phyloP scores from a whole-genome alignment of 805 yeast genomes.

The Myxozyma lipomycoides region DNA sequence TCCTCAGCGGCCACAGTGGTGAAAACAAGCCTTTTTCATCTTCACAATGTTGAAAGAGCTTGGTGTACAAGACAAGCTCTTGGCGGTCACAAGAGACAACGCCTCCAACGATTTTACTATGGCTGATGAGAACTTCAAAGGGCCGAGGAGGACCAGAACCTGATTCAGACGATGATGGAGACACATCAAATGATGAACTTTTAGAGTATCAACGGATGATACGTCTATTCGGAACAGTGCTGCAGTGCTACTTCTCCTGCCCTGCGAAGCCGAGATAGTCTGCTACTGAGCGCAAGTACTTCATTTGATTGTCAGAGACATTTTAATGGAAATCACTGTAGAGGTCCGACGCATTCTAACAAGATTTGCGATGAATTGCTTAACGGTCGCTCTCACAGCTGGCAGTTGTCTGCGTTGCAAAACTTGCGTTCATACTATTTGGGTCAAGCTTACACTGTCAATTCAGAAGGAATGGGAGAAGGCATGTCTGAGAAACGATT shows the following conservation, averaged over 20 bases:
- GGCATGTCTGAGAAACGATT: too few species aligned
- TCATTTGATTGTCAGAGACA: not conserved
- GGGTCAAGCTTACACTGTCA: too few species aligned
- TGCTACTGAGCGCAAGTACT: not conserved
- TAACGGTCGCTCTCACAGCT: not conserved
- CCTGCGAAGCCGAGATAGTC: not conserved
- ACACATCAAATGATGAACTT: too few species aligned
- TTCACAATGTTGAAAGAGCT: not conserved
- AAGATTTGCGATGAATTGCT: not conserved
- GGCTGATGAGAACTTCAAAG: not conserved
- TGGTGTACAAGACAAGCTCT: not conserved
- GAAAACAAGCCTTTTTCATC: too few species aligned
- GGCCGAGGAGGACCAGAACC: too few species aligned
- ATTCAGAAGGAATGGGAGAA: too few species aligned
- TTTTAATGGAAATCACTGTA: too few species aligned
- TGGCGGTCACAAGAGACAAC: slow-evolving; percentile 1
- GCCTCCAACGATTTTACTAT: not conserved
- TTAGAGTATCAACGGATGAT: too few species aligned
- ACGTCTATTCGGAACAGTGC: too few species aligned
- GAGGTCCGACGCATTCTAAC: not conserved
- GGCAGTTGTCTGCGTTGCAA: slow-evolving; percentile 2
- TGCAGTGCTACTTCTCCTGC: not conserved
- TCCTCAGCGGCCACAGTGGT: too few species aligned
- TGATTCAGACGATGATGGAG: too few species aligned
- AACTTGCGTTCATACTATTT: too few species aligned